phyloP scores from a whole-genome alignment of 1,139 yeast species.

The Debaryomycetaceae sp. region DNA sequence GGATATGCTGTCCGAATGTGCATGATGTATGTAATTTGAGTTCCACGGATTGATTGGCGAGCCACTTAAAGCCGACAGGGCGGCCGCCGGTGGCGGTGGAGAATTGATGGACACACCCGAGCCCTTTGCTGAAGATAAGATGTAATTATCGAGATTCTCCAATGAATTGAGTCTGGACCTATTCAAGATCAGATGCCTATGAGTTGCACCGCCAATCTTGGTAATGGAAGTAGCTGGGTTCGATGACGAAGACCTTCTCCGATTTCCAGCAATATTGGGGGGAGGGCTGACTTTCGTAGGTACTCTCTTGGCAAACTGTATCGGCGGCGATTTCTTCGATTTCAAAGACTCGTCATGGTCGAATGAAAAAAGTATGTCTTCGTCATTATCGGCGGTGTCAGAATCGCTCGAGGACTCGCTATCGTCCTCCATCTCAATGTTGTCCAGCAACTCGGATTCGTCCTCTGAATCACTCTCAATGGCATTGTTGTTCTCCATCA shows the following conservation, averaged over 20 bases:
- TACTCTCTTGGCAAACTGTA: slow-evolving; percentile 44
- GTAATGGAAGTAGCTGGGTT: slow-evolving; percentile 11
- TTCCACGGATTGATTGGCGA: slow-evolving; percentile 28
- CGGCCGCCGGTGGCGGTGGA: slow-evolving; percentile 32
- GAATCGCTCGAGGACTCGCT: slow-evolving; percentile 11
- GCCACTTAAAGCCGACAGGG: slow-evolving; percentile 10
- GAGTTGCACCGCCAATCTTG: slow-evolving; percentile 13
- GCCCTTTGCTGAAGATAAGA: slow-evolving; percentile 38
- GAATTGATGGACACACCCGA: slow-evolving; percentile 35
- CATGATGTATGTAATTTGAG: slow-evolving; percentile 16
- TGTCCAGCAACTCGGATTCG: slow-evolving; percentile 36
- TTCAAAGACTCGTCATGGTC: slow-evolving; percentile 35
- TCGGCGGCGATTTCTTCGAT: slow-evolving; percentile 31
- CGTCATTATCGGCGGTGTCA: slow-evolving; percentile 18
- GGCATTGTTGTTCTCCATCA: slow-evolving; percentile 20
- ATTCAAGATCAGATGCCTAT: slow-evolving; percentile 32
- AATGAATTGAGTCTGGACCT: slow-evolving; percentile 43
- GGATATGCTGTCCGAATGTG: slow-evolving; percentile 17
- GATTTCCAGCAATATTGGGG: slow-evolving; percentile 18
- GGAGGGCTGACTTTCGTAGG: slow-evolving; percentile 44
- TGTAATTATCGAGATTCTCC: slow-evolving; percentile 43
- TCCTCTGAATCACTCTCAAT: slow-evolving; percentile 46
- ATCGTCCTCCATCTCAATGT: slow-evolving; percentile 7
- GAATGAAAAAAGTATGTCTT: slow-evolving; percentile 35
- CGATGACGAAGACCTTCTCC: slow-evolving; percentile 31